Evolutionary conservation across 2,329 filamentous ascomycete species (phyloP).

Genomic region (Cryphonectria radicalis): DNA sequence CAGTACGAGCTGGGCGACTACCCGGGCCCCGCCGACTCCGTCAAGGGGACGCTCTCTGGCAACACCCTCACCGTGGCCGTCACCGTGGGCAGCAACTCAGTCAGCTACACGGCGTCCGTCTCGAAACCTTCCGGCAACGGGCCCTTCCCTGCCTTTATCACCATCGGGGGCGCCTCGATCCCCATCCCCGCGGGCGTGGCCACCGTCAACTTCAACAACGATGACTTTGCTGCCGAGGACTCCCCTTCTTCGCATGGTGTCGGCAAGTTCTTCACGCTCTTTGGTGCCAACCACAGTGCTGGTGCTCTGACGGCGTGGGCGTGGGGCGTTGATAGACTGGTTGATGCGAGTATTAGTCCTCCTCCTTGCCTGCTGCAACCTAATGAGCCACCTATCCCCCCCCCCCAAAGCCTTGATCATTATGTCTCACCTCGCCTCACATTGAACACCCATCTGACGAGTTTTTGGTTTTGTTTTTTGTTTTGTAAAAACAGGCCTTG

Average conservation of each 20-base stretch:
- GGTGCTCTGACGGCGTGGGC: conserved; percentile 66
- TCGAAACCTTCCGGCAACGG: conserved; percentile 47
- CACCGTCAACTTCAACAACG: conserved; percentile 63
- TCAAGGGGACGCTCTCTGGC: conserved; percentile 50
- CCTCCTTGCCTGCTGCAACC: background rate
- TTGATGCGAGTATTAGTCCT: conserved; percentile 47
- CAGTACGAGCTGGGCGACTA: conserved; percentile 56
- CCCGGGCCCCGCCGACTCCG: conserved; percentile 49
- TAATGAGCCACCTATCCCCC: too few relatives aligned
- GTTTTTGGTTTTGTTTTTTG: background rate
- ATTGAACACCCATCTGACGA: background rate
- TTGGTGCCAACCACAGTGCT: conserved; percentile 58
- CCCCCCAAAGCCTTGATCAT: too few relatives aligned
- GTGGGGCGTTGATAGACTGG: conserved; percentile 64
- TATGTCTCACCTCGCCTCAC: too few relatives aligned
- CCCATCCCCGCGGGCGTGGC: conserved; percentile 59
- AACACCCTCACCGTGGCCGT: conserved; percentile 49
- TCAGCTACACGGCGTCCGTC: conserved; percentile 50
- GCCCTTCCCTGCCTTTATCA: conserved; percentile 62
- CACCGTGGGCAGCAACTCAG: conserved; percentile 49
- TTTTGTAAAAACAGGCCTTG: conserved; percentile 39
- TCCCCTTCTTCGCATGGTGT: conserved; percentile 53
- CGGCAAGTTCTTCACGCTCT: conserved; percentile 64
- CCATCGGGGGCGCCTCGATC: conserved; percentile 57
- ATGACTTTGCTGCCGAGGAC: conserved; percentile 58